A percentile compares a stretch with the other conserved stretches of the same genome.
Conservation (phyloP, 2,329 filamentous ascomycete genomes). For the Tolypocladium tropicale region DNA sequence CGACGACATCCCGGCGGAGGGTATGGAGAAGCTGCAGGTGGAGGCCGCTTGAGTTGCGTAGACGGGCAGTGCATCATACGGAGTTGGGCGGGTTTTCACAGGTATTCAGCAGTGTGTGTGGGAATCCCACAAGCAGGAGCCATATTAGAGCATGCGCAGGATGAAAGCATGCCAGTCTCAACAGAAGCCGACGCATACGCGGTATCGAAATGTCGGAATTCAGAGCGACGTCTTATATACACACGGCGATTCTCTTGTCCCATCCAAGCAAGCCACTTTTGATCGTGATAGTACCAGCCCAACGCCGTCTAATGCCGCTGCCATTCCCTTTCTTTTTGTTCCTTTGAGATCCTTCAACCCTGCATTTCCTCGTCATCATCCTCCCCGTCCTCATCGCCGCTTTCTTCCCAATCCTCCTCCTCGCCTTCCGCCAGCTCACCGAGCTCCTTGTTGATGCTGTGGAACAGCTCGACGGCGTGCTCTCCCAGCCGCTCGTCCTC, state of each 20-base stretch:
- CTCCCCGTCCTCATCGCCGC: slow-evolving; percentile 41
- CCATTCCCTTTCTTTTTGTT: neutral
- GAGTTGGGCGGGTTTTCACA: neutral
- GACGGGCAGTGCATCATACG: neutral
- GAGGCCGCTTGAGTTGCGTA: slow-evolving; percentile 28
- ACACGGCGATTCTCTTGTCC: neutral
- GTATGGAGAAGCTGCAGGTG: slow-evolving; percentile 63
- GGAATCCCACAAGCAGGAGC: neutral
- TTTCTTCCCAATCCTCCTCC: slow-evolving; percentile 39
- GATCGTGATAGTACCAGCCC: slow-evolving; percentile 3
- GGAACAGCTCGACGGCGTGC: slow-evolving; percentile 63
- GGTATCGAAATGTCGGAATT: slow-evolving; percentile 9
- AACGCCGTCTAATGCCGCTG: slow-evolving; percentile 13
- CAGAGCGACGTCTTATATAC: neutral
- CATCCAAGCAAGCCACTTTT: slow-evolving; percentile 1
- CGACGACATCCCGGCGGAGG: slow-evolving; percentile 47
- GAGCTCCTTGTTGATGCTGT: slow-evolving; percentile 52
- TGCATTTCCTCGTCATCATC: slow-evolving; percentile 52
- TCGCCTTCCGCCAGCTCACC: slow-evolving; percentile 47
- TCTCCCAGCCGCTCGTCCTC: slow-evolving; percentile 71
- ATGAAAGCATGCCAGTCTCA: neutral
- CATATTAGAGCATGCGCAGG: neutral
- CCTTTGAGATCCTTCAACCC: slow-evolving; percentile 11
- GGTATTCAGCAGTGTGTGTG: neutral
- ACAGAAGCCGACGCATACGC: neutral